phyloP scores from a whole-genome alignment of 2,329 filamentous ascomycete species.

The Helicocarpus griseus region DNA sequence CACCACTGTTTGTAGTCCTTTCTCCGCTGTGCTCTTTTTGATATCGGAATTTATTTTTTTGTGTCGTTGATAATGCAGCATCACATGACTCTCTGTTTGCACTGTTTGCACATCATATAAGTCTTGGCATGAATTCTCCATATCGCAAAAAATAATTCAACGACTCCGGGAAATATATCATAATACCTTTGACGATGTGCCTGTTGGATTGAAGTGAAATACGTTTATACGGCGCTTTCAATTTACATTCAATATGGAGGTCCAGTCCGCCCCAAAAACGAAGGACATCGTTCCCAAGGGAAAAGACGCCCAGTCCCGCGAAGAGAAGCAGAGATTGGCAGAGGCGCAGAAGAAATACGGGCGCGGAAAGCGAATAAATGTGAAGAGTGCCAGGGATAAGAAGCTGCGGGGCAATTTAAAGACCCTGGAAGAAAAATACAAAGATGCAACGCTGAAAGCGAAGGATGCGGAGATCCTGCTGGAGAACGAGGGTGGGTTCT shows the following conservation, averaged over 20 bases:
- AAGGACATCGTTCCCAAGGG: not conserved
- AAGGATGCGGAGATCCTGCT: slow-evolving; percentile 94
- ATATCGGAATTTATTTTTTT: slow-evolving; percentile 1
- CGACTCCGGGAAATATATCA: not conserved
- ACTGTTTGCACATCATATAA: slow-evolving; percentile 13
- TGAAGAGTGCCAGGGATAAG: slow-evolving; percentile 71
- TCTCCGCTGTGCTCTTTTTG: not conserved
- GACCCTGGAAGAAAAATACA: slow-evolving; percentile 70
- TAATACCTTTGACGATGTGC: not conserved
- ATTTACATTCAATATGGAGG: slow-evolving; percentile 8
- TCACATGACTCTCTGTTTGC: slow-evolving; percentile 18
- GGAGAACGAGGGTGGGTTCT: slow-evolving; percentile 74
- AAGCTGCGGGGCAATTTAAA: slow-evolving; percentile 77
- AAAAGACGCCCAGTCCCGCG: slow-evolving; percentile 21
- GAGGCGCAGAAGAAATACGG: slow-evolving; percentile 70
- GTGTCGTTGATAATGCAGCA: slow-evolving; percentile 10
- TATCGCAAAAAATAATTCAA: slow-evolving; percentile 7
- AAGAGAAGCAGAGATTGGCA: slow-evolving; percentile 29
- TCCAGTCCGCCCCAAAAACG: slow-evolving; percentile 22
- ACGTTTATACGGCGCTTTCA: not conserved
- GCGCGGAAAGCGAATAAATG: slow-evolving; percentile 64
- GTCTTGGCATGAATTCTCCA: slow-evolving; percentile 31
- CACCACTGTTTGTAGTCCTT: not conserved
- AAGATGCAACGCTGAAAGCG: slow-evolving; percentile 69
- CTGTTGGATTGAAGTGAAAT: too few relatives aligned